Percentiles rank a stretch among this genome's conserved stretches.
Evolutionary conservation across 768 basidiomycete species (phyloP).

Genomic region (Rhodotorula taiwanensis): DNA sequence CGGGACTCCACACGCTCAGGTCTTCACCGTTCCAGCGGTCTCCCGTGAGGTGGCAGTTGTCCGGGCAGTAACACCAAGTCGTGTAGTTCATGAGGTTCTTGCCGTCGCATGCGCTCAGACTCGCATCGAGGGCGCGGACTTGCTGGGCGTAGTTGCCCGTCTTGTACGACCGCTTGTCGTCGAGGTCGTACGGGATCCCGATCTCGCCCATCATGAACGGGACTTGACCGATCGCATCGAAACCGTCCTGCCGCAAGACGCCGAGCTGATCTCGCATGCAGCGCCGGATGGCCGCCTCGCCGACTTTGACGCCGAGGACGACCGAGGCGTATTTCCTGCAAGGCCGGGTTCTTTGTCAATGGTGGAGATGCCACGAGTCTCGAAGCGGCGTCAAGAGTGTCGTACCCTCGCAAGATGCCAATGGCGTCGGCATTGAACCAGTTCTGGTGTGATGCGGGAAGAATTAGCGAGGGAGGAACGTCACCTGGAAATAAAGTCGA

Average conservation of each 20-base stretch:
- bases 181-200: conserved; percentile 91
- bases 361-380: too few species aligned
- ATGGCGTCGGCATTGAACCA: conserved; percentile 94
- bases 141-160: conserved; percentile 62
- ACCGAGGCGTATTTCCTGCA: conserved; percentile 57
- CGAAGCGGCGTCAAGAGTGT: not conserved
- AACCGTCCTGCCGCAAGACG: conserved; percentile 66
- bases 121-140: conserved; percentile 46
- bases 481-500: not conserved
- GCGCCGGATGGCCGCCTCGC: conserved; percentile 72
- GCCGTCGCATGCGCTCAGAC: conserved; percentile 48
- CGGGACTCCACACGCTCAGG: conserved; percentile 74
- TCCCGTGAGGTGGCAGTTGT: conserved; percentile 79
- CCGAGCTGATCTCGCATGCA: conserved; percentile 75
- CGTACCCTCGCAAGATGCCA: conserved; percentile 68
- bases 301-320: conserved; percentile 68
- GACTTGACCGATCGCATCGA: conserved; percentile 56
- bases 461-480: too few species aligned
- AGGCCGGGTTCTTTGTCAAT: too few species aligned
- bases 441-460: too few species aligned
- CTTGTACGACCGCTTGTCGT: conserved; percentile 71
- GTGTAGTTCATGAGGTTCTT: conserved; percentile 47
- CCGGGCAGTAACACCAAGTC: conserved; percentile 49
- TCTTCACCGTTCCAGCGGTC: conserved; percentile 98
- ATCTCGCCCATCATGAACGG: conserved; percentile 95